Evolutionary conservation across 768 basidiomycete genomes (phyloP), one percentile per base, ranked within the genome.

Genomic region (Kwoniella newhampshirensis): DNA sequence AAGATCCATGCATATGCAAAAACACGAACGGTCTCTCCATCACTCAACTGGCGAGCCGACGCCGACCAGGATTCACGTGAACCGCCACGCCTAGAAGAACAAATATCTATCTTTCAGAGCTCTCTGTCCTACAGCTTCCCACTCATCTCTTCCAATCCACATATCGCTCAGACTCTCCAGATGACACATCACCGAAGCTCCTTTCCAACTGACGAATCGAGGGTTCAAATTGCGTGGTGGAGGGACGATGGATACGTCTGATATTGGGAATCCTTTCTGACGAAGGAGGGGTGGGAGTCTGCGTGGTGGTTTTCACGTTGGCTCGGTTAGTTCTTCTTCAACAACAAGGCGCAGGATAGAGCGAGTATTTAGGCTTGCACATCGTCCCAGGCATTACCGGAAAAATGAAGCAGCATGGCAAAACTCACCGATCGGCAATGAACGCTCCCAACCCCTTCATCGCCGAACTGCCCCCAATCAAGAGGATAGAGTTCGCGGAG

Each of bases 211-310:
- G 28, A 98, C 82, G 35, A 91, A 85, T 23, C 85, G 83, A 4
- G 90, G 91, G 76, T 98, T 92, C 41, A 97, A 84, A 59, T 91
- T 90, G 73, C 92, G 88, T 1, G 93, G 92, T 1, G 91, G 87
- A n/a, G 91, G 89, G 43, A 98, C 88, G 57, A 96, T 89, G 63
- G 87, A 85, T 6, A 94, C 66, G 25, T 65, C 57, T n/a, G 56
- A 48, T n/a, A 66, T 57, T 0, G 64, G 58, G 13, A 67, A 49
- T 21, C 62, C 57, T 43, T 67, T 67, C n/a, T 62, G 62, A 17
- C 68, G 56, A 6, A 73, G 49, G n/a, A 73, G 45, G 9, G 67
- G 60, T 6, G 68, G 66, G 5, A 73, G 43, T 21, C 71, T 73
- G 40, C 2, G 17, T 17, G 17, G 45, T 18, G n/a, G n/a, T 21